Evolutionary conservation across 2,329 filamentous ascomycete genomes (phyloP).

Genomic region (Apiospora kogelbergensis): DNA sequence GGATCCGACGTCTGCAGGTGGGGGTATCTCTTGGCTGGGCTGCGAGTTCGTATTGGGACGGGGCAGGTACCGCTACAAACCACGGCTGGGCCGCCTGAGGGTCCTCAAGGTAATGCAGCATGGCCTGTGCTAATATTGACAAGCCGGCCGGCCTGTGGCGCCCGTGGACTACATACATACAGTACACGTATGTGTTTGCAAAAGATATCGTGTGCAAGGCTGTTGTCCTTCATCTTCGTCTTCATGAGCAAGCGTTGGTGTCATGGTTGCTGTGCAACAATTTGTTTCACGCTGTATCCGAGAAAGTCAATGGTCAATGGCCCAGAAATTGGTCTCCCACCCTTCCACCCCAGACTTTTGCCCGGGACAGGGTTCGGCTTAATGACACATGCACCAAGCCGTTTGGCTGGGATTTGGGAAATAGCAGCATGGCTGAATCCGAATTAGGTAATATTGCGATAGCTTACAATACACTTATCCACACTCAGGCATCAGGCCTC

Average conservation of each 20-base stretch:
- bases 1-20: not conserved
- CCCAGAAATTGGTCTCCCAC: not conserved
- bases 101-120: not conserved
- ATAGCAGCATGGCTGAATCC: not conserved
- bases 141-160: not conserved
- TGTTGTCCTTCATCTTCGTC: too few species aligned
- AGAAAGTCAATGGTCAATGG: conserved; percentile 2
- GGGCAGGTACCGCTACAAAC: not conserved
- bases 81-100: not conserved
- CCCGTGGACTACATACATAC: not conserved
- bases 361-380: not conserved
- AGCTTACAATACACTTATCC: not conserved
- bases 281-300: not conserved
- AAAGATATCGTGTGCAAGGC: not conserved
- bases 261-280: not conserved
- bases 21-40: not conserved
- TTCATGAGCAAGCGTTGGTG: not conserved
- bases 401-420: not conserved
- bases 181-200: too few species aligned
- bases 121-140: not conserved
- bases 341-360: not conserved
- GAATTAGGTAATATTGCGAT: not conserved
- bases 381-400: conserved; percentile 1
- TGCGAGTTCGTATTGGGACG: not conserved
- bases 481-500: too few species aligned